These are phyloP conservation scores for Alternaria sp. DNA, from an alignment of 2,329 filamentous ascomycete species.

Conservation along the genomic window DNA sequence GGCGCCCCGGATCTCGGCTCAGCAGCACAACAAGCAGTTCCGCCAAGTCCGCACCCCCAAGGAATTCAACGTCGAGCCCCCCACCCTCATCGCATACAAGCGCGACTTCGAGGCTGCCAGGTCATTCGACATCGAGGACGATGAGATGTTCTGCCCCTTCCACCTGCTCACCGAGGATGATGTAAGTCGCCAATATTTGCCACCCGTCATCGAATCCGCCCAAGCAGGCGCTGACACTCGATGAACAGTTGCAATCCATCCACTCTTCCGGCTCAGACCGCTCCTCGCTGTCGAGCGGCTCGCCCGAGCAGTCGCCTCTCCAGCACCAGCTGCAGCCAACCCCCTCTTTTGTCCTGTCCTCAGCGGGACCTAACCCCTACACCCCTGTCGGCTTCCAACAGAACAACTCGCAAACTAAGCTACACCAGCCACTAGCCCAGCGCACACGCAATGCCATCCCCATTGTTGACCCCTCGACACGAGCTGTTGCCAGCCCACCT, in stretches of 20 bases:
- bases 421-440: slow-evolving; percentile 89
- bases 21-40: slow-evolving; percentile 89
- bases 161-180: slow-evolving; percentile 90
- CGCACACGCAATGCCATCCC: slow-evolving; percentile 94
- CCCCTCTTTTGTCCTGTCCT: slow-evolving; percentile 76
- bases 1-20: slow-evolving; percentile 79
- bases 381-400: slow-evolving; percentile 69
- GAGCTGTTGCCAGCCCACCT: slow-evolving; percentile 89
- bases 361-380: slow-evolving; percentile 60
- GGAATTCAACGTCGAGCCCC: slow-evolving; percentile 78
- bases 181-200: slow-evolving; percentile 63
- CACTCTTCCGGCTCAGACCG: slow-evolving; percentile 89
- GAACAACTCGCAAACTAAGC: slow-evolving; percentile 69
- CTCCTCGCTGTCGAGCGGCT: slow-evolving; percentile 93
- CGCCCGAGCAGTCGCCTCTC: slow-evolving; percentile 88
- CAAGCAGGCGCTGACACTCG: slow-evolving; percentile 43
- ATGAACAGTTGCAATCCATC: slow-evolving; percentile 81
- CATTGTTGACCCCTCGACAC: slow-evolving; percentile 95
- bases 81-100: slow-evolving; percentile 79
- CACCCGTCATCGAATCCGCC: slow-evolving; percentile 35
- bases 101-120: slow-evolving; percentile 88
- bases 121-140: slow-evolving; percentile 95
- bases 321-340: slow-evolving; percentile 80
- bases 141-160: slow-evolving; percentile 90
- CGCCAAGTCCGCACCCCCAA: slow-evolving; percentile 86